Percentiles rank a stretch among this genome's conserved stretches.
Conservation (phyloP, 2,329 filamentous ascomycete species). For the Botryotinia convoluta region DNA sequence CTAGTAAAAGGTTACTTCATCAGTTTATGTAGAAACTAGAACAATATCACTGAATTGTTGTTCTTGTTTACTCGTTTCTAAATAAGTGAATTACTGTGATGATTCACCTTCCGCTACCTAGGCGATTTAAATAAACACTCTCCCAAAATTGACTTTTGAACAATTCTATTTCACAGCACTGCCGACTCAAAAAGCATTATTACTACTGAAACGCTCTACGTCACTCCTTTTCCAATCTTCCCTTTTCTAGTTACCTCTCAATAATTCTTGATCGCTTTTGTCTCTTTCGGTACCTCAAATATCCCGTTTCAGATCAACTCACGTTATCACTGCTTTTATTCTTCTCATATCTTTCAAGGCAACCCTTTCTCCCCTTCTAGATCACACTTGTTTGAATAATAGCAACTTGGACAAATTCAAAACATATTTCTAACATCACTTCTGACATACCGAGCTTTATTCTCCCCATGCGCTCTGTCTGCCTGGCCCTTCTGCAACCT, state of each 20-base stretch:
- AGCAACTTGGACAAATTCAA: background rate
- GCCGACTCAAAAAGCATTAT: background rate
- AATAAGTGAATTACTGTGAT: background rate
- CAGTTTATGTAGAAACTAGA: background rate
- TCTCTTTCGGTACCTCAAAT: too few species aligned
- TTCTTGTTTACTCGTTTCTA: background rate
- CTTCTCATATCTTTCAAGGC: background rate
- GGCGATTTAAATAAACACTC: background rate
- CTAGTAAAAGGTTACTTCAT: too few species aligned
- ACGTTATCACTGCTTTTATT: background rate
- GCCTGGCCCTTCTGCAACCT: background rate
- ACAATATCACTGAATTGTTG: background rate
- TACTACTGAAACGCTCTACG: background rate
- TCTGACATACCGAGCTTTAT: background rate
- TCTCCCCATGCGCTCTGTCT: rapidly evolving
- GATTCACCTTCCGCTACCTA: background rate
- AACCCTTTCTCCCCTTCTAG: background rate
- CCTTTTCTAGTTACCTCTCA: too few species aligned
- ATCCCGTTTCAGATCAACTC: background rate
- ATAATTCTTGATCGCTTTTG: background rate
- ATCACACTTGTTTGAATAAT: background rate
- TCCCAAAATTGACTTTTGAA: background rate
- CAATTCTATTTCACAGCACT: background rate
- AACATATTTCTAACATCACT: background rate
- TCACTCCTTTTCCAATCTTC: background rate